A percentile compares a stretch with the other conserved stretches of the same genome.
Conservation (phyloP, 2,329 filamentous ascomycete species). For the Fusarium keratoplasticum region DNA sequence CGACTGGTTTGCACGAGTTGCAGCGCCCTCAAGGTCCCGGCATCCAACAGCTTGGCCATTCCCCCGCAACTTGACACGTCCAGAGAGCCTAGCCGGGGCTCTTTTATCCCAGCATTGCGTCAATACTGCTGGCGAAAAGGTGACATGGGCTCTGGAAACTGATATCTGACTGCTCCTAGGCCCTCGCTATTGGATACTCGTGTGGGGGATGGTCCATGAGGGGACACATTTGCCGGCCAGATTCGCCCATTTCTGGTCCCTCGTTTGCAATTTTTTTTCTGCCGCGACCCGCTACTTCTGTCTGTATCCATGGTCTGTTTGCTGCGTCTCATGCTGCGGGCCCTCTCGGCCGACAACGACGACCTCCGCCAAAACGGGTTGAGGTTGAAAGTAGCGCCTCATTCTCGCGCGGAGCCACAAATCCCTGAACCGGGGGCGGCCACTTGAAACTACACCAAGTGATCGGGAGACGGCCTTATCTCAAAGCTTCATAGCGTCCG, state of each 20-base stretch:
- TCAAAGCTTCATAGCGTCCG: slow-evolving; percentile 28
- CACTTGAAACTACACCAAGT: slow-evolving; percentile 11
- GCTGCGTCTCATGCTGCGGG: slow-evolving; percentile 3
- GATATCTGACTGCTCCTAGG: slow-evolving; percentile 40
- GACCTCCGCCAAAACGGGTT: not conserved
- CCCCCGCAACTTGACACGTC: slow-evolving; percentile 35
- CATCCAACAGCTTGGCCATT: slow-evolving; percentile 20
- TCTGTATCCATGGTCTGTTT: not conserved
- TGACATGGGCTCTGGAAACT: slow-evolving; percentile 37
- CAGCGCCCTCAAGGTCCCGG: slow-evolving; percentile 9
- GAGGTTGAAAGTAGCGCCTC: not conserved
- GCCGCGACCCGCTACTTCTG: slow-evolving; percentile 3
- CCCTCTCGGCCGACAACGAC: not conserved
- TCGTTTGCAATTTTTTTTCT: slow-evolving; percentile 3
- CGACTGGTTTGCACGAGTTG: slow-evolving; percentile 22
- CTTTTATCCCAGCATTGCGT: slow-evolving; percentile 20
- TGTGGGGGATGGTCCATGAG: slow-evolving; percentile 29
- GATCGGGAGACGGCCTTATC: slow-evolving; percentile 35
- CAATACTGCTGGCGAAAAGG: slow-evolving; percentile 23
- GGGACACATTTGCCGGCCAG: slow-evolving; percentile 11
- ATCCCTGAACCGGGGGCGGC: not conserved
- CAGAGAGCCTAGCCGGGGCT: slow-evolving; percentile 10
- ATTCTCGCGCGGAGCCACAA: slow-evolving; percentile 11
- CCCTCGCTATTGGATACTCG: slow-evolving; percentile 31
- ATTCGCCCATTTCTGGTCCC: slow-evolving; percentile 4